Base-by-base conservation (phyloP, 108 stramenopile genomes). In the Nannochloropsis oceanica region DNA sequence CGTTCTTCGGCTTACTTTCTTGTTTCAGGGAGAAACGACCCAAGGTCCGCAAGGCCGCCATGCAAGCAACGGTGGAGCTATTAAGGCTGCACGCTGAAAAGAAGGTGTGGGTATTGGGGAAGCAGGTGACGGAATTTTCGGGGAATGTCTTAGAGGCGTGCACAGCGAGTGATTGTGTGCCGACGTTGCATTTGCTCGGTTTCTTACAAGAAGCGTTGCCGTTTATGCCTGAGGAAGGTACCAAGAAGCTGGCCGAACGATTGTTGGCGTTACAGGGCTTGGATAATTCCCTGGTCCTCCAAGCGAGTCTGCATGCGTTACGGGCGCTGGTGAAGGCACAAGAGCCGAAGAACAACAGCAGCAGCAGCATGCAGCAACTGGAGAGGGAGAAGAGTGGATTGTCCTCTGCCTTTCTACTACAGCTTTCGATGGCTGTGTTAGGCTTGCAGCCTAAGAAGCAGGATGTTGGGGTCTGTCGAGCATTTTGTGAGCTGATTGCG, bases 11-110 rank as follows among this genome's bases (percentile, higher is more conserved):
- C 24, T 44, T 87, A 12, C 44, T 87, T 0, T 83, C 73, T 83
- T 87, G 83, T 43, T 84, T 87, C 87, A 59, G 80, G 25, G 87
- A 87, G 83, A 59, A 43, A 46, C 87, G 87, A 14, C 80, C 87
- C n/a, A 83, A 84, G 87, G 80, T 87, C 83, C 82, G 87, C 79
- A 50, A 80, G 43, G 87, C 87, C 27, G 87, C 87, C 8, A 83
- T 84, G 43, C 83, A 87, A 27, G 79, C 84, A 25, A 83, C 84
- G 22, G 83, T 83, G 44, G 84, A 84, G 84, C 44, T 87, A 43
- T 44, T 87, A 8, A 26, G 79, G 24, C 83, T 87, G 5, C 87
- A 87, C 79, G 83, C 87, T 0, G 84, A 44, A 79, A 83, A 83
- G 25, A 87, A 80, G 79, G 83, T 73, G 18, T 73, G 59, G 59